A percentile compares a stretch with the other conserved stretches of the same genome.
Conservation (phyloP, 2,329 filamentous ascomycete species). For the Aspergillus japonicus region DNA sequence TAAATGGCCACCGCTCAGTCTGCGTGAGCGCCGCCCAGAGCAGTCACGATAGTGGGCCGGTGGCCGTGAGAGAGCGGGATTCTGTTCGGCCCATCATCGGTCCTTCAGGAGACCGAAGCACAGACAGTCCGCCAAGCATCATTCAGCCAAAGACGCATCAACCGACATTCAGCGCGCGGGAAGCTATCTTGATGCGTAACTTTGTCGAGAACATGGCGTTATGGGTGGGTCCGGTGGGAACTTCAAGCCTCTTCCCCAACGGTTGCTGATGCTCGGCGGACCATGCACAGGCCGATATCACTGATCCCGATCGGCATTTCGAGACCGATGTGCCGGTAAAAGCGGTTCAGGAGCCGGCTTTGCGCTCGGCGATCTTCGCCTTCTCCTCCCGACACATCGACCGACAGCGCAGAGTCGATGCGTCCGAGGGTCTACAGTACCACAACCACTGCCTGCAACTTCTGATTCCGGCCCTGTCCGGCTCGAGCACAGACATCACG, state of each 20-base stretch:
- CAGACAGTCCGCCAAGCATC: neutral
- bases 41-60: neutral
- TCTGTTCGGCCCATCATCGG: neutral
- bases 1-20: too few relatives aligned
- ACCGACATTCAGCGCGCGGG: slow-evolving; percentile 16
- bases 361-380: slow-evolving; percentile 35
- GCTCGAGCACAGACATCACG: slow-evolving; percentile 21
- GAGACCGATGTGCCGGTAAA: slow-evolving; percentile 31
- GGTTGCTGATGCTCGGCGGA: neutral
- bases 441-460: slow-evolving; percentile 36
- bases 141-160: neutral
- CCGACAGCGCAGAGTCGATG: slow-evolving; percentile 21
- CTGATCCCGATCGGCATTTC: slow-evolving; percentile 33
- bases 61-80: too few relatives aligned
- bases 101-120: neutral
- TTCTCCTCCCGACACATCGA: slow-evolving; percentile 35
- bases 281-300: slow-evolving; percentile 30
- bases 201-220: slow-evolving; percentile 36
- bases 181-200: slow-evolving; percentile 26
- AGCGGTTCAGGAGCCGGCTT: slow-evolving; percentile 32
- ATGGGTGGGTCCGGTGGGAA: slow-evolving; percentile 22
- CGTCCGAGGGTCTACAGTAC: slow-evolving; percentile 32
- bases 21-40: too few relatives aligned
- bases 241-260: neutral
- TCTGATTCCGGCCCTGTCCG: slow-evolving; percentile 34